Evolutionary conservation across 495 filamentous ascomycete species (phyloP).

Genomic region (Trichocladium antarcticum): DNA sequence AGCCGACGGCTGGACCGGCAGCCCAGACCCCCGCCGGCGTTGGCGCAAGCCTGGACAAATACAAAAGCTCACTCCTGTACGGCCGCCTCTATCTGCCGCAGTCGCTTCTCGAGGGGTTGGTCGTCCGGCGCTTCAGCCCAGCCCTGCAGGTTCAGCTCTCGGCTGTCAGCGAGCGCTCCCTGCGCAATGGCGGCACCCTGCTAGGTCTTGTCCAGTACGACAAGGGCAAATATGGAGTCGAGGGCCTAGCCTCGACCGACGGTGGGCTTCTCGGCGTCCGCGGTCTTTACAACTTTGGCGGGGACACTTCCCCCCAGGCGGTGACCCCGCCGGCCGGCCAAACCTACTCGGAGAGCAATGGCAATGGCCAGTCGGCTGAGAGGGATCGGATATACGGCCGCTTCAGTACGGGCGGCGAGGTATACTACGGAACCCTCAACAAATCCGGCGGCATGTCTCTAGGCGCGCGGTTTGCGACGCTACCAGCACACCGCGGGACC

Average conservation of each 20-base stretch:
- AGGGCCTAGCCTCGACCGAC: slow-evolving; percentile 87
- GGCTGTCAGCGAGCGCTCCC: slow-evolving; percentile 64
- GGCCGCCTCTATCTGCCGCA: slow-evolving; percentile 79
- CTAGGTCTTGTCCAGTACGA: slow-evolving; percentile 81
- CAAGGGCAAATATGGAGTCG: slow-evolving; percentile 73
- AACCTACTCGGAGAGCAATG: slow-evolving; percentile 14
- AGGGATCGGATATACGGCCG: slow-evolving; percentile 49
- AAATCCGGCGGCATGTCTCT: slow-evolving; percentile 69
- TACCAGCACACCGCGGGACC: slow-evolving; percentile 73
- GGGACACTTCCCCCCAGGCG: slow-evolving; percentile 48
- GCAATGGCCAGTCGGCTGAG: slow-evolving; percentile 13
- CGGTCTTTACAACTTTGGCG: slow-evolving; percentile 89
- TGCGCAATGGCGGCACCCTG: slow-evolving; percentile 63
- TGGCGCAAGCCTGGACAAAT: neutral
- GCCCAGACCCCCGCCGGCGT: neutral
- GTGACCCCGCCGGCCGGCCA: slow-evolving; percentile 10
- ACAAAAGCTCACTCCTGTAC: slow-evolving; percentile 56
- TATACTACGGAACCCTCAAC: slow-evolving; percentile 89
- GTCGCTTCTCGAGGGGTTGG: slow-evolving; percentile 76
- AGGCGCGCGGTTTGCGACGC: slow-evolving; percentile 81
- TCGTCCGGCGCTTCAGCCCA: slow-evolving; percentile 69
- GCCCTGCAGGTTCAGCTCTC: slow-evolving; percentile 68
- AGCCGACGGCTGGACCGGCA: neutral
- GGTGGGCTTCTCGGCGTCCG: slow-evolving; percentile 77
- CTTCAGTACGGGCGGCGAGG: slow-evolving; percentile 77